These are phyloP conservation scores for Saccharum spontaneum DNA, from an alignment of 176 grass and related monocot genomes.

Conservation along the genomic window DNA sequence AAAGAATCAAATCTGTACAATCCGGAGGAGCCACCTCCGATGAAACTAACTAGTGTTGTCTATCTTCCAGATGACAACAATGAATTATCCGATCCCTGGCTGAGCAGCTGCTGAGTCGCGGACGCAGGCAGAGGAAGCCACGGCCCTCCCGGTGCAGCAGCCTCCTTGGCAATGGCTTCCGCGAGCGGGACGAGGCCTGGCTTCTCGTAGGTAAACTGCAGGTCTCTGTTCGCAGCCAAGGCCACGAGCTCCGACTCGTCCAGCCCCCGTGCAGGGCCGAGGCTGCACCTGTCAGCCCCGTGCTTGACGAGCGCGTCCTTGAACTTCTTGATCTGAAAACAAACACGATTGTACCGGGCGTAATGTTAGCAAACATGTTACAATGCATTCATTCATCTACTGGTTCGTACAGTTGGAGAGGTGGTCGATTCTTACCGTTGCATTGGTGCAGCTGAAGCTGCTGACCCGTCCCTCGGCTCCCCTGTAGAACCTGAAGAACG, in stretches of 20 bases:
- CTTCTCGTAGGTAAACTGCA: slow-evolving; percentile 64
- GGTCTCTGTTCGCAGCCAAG: slow-evolving; percentile 74
- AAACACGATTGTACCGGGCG: neutral
- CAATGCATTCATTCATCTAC: neutral
- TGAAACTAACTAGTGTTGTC: neutral
- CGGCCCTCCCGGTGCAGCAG: slow-evolving; percentile 18
- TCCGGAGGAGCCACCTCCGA: neutral
- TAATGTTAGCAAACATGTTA: neutral
- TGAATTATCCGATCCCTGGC: slow-evolving; percentile 42
- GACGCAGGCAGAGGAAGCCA: slow-evolving; percentile 35
- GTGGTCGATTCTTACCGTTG: slow-evolving; percentile 52
- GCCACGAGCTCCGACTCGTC: slow-evolving; percentile 77
- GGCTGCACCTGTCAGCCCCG: slow-evolving; percentile 63
- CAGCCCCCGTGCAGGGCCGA: slow-evolving; percentile 71
- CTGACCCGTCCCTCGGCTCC: slow-evolving; percentile 79
- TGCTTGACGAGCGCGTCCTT: slow-evolving; percentile 91
- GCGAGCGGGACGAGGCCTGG: slow-evolving; percentile 21
- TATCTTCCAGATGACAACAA: slow-evolving; percentile 60
- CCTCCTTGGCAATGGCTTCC: slow-evolving; percentile 34
- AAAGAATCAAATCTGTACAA: slow-evolving; percentile 49
- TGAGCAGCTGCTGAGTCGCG: neutral
- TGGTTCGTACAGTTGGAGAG: neutral
- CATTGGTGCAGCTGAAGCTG: slow-evolving; percentile 98
- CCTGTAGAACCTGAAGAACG: slow-evolving; percentile 91
- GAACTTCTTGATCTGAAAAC: slow-evolving; percentile 87